Evolutionary conservation across 345 rosid genomes (phyloP), one percentile per base, ranked within the genome.

Genomic region (Melaleuca quinquenervia): DNA sequence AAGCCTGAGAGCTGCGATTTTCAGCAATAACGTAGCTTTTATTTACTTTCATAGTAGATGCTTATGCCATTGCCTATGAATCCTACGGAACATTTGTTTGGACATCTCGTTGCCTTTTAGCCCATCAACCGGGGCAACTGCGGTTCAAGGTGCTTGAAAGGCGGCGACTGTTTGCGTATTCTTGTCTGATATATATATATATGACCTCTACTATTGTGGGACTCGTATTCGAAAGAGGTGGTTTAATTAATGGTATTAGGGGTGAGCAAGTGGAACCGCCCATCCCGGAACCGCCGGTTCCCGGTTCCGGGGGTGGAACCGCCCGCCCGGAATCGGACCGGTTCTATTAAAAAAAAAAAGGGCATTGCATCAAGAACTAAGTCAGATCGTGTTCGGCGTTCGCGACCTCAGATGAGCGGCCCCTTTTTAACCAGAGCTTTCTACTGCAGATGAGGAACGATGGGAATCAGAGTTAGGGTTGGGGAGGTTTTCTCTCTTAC

Each of bases 391-490:
- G n/a, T n/a, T n/a, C n/a, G n/a, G n/a, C n/a, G n/a, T n/a, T n/a
- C n/a, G n/a, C n/a, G n/a, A n/a, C n/a, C 78, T 32, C 78, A 32
- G 45, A 32, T 36, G 76, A 36, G 75, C n/a, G n/a, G 78, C 45
- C 78, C 78, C 8, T 32, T 41, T 18, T 8, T 64, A 32, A 32
- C 78, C 45, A 64, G 45, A 16, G 13, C 18, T 16, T 32, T 64
- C 78, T 32, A 16, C 45, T 2, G 78, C 16, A 64, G 21, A 64
- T 64, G 78, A 64, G 78, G 78, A 64, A 32, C 32, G 8, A 32
- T 70, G 78, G 78, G 48, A 70, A 70, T 70, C 78, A 13, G 32
- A 53, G 82, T 87, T 89, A 89, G 95, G 94, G 93, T 90, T 88
- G 50, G 93, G 90, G 87, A 90, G 78, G 48, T 21, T 48, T 24